Evolutionary conservation across 1,284 basidiomycete species (phyloP), one percentile per base, ranked within the genome.

Genomic region (Cutaneotrichosporon dermatis): DNA sequence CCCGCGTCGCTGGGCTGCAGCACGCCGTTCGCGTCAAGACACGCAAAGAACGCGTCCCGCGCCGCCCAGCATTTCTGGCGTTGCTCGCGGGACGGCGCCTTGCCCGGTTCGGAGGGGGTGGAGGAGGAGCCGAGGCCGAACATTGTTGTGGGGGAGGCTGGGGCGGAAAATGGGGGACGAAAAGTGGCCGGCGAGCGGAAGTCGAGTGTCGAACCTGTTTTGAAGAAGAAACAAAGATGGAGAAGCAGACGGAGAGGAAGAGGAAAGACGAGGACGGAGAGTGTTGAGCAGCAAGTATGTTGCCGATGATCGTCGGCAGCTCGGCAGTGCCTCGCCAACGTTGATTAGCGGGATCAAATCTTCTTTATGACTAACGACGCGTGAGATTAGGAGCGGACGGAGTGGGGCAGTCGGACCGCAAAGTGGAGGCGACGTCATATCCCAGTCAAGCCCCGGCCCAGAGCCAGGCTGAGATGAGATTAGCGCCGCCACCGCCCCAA

Each of bases 21-120:
- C n/a, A 79, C 68, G 33, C 57, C 61, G 59, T 74, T 66, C 57
- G 68, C 65, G 57, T 76, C 75, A 25, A 80, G 67, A 64, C 79
- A 80, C 15, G 63, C 69, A 58, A 79, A 80, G 65, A 77, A 80
- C 25, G 66, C 67, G 64, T 80, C 79, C 36, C 79, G 72, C 4
- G 69, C 61, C 4, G 59, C 57, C 80, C 79, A 80, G 69, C 79
- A 80, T 53, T 69, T 63, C 50, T 70, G 58, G 2, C 79, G 70
- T 59, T 77, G 72, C 60, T 74, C 72, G 37, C 79, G 69, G 33
- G 68, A 73, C 4, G 78, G 79, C 7, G 79, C 78, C 35, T 66
- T 59, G 48, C 52, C 60, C 13, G 55, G 51, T 12, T 57, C 56
- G 37, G 51, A 41, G 36, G 54, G 45, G 12, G 44, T 8, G 4